Evolutionary conservation across 2,329 filamentous ascomycete genomes (phyloP).

Genomic region (Tolypocladium ophioglossoides): DNA sequence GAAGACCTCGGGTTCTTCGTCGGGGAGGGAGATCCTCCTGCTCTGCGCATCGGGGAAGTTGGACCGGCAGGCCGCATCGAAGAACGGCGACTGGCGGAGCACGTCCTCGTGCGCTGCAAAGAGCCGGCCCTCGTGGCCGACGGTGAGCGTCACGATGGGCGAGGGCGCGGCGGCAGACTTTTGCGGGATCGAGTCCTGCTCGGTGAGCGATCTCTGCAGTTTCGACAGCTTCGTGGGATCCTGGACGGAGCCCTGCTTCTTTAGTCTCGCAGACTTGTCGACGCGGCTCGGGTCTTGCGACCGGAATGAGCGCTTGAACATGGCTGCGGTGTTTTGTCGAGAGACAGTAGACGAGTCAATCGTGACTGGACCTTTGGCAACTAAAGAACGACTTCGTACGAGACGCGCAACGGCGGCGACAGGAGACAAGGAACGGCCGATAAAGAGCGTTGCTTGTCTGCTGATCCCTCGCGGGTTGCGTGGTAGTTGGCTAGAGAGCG

Average conservation of each 20-base stretch:
- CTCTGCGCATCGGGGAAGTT: constrained; percentile 65
- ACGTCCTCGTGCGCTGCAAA: constrained; percentile 96
- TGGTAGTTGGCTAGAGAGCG: constrained; percentile 33
- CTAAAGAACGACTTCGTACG: constrained; percentile 12
- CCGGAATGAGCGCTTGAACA: constrained; percentile 90
- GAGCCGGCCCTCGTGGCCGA: constrained; percentile 75
- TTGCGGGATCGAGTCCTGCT: constrained; percentile 23
- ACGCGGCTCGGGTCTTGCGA: constrained; percentile 64
- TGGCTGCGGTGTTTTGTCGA: constrained; percentile 32
- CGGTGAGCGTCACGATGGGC: constrained; percentile 77
- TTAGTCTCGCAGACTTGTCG: constrained; percentile 80
- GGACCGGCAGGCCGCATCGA: constrained; percentile 60
- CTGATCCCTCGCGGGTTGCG: neutral
- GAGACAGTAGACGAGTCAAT: neutral
- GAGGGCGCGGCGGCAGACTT: constrained; percentile 29
- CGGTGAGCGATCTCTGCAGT: constrained; percentile 73
- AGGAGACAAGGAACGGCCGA: constrained; percentile 1
- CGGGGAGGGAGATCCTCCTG: constrained; percentile 64
- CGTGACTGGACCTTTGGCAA: neutral
- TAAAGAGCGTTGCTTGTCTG: constrained; percentile 2
- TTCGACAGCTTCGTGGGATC: constrained; percentile 73
- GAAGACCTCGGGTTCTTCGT: constrained; percentile 84
- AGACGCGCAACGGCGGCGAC: neutral
- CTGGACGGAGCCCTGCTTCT: constrained; percentile 45
- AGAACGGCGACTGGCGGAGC: constrained; percentile 75